Conservation (phyloP, 306 rosid genomes). For the Luffa aegyptiaca region DNA sequence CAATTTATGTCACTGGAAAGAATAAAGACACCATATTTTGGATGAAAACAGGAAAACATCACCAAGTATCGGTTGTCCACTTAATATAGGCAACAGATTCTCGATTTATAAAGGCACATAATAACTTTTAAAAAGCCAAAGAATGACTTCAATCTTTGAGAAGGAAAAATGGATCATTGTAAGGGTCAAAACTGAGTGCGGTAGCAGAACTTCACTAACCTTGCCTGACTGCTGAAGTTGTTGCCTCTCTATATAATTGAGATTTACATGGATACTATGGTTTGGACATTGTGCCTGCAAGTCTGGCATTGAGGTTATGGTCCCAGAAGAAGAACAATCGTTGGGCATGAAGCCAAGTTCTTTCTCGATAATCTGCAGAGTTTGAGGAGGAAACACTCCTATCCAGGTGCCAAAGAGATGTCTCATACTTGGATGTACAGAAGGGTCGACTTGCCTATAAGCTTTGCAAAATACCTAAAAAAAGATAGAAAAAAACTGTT, state of each 20-base stretch:
- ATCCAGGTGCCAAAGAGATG: slow-evolving; percentile 98
- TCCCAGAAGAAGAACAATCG: slow-evolving; percentile 42
- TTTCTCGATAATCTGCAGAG: slow-evolving; percentile 69
- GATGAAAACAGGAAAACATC: not conserved
- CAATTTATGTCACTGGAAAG: not conserved
- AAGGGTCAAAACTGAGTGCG: not conserved
- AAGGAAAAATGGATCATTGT: not conserved
- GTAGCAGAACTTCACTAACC: slow-evolving; percentile 40
- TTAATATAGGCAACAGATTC: not conserved
- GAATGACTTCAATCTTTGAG: not conserved
- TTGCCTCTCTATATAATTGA: slow-evolving; percentile 85
- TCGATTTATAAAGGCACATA: not conserved
- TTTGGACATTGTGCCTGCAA: slow-evolving; percentile 61
- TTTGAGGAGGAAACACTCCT: slow-evolving; percentile 76
- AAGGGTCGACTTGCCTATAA: slow-evolving; percentile 64
- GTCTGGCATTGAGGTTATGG: slow-evolving; percentile 49
- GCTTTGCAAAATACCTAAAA: slow-evolving; percentile 86
- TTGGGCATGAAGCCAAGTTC: slow-evolving; percentile 59
- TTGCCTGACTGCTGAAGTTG: slow-evolving; percentile 67
- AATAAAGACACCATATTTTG: not conserved
- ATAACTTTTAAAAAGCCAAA: not conserved
- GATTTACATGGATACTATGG: slow-evolving; percentile 88
- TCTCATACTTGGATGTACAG: slow-evolving; percentile 65
- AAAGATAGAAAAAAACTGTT: not conserved
- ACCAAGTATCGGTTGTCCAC: not conserved